phyloP scores from a whole-genome alignment of 176 grass and related monocot species.

The Raddia guianensis region DNA sequence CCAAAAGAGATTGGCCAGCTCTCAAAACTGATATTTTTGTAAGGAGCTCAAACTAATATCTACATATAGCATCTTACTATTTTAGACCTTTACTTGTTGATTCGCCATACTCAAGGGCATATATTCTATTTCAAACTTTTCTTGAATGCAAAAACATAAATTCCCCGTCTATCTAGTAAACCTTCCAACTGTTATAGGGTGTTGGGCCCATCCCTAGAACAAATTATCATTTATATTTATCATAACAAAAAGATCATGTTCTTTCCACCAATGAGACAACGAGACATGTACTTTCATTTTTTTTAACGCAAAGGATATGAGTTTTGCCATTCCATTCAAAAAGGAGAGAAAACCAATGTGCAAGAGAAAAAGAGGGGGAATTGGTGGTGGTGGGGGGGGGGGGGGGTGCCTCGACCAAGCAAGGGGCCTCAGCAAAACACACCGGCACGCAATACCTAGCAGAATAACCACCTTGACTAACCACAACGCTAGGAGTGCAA shows the following conservation, averaged over 20 bases:
- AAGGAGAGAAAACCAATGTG: no score
- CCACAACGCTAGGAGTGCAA: no score
- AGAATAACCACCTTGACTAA: no score
- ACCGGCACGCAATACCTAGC: no score
- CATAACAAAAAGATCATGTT: background rate
- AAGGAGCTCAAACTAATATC: slow-evolving; percentile 36
- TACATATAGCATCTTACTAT: background rate
- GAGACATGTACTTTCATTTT: no score
- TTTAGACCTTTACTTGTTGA: background rate
- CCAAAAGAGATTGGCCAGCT: slow-evolving; percentile 69
- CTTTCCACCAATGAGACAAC: no score
- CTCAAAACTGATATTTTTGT: slow-evolving; percentile 64
- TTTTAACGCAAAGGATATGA: no score
- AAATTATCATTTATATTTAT: background rate
- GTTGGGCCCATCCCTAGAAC: background rate
- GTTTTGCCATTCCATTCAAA: no score
- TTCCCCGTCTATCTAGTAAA: background rate
- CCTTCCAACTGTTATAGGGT: background rate
- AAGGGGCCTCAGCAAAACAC: no score
- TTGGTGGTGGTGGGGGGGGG: no score
- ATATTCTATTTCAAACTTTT: background rate
- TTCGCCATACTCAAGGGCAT: background rate
- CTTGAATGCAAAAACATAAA: background rate
- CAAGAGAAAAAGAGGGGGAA: no score
- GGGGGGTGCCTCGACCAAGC: no score